These are phyloP conservation scores for Nemania sp. DNA, from an alignment of 2,329 filamentous ascomycete genomes.

Conservation along the genomic window DNA sequence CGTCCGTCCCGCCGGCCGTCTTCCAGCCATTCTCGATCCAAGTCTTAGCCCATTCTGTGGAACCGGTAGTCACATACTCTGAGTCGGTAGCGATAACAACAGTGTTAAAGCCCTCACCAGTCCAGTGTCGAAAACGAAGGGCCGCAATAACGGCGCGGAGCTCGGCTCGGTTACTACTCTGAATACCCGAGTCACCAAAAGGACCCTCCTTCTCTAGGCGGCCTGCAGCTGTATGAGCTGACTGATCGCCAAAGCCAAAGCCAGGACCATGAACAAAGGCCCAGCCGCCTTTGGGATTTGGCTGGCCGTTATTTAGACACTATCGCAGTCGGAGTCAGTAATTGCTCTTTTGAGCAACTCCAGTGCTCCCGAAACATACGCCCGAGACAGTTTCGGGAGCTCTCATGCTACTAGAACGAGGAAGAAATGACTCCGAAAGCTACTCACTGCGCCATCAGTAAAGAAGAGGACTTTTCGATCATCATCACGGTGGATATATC, in stretches of 20 bases:
- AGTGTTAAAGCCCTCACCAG: constrained; percentile 21
- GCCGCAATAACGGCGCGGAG: constrained; percentile 59
- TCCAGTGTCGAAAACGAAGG: constrained; percentile 44
- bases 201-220: constrained; percentile 51
- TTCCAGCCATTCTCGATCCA: constrained; percentile 55
- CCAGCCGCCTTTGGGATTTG: constrained; percentile 47
- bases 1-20: constrained; percentile 38
- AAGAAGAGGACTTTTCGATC: constrained; percentile 46
- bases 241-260: constrained; percentile 15
- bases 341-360: too few relatives aligned
- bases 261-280: constrained; percentile 41
- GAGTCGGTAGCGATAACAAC: constrained; percentile 61
- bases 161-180: constrained; percentile 59
- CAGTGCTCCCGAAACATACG: too few relatives aligned
- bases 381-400: too few relatives aligned
- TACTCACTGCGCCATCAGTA: constrained; percentile 54
- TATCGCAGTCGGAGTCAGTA: too few relatives aligned
- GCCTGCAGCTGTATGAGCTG: constrained; percentile 29
- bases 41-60: constrained; percentile 47
- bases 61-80: constrained; percentile 52
- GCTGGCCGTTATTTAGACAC: constrained; percentile 49
- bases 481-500: background rate
- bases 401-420: too few relatives aligned
- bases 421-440: too few relatives aligned
- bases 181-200: constrained; percentile 42